Base-by-base conservation (phyloP, 306 rosid species). In the Boehmeria nivea region DNA sequence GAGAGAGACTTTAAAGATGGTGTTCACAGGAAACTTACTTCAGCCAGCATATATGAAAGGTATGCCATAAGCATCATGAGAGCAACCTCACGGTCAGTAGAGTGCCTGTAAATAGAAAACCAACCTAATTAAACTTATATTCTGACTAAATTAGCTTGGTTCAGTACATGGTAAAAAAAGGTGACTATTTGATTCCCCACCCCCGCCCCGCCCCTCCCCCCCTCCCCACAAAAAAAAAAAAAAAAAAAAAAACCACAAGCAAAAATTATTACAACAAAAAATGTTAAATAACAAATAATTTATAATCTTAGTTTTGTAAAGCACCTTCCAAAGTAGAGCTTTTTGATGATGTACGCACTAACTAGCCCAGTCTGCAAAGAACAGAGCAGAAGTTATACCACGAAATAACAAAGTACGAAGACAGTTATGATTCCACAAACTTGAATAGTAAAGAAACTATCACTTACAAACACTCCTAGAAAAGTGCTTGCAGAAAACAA, bases 11-110 rank as follows among this genome's bases (percentile, higher is more conserved):
- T 51, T 28, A 55, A 39, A 26, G 48, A 61, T 54, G 34, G 54
- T 6, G 36, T 1, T 31, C 36, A 31, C 2, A 40, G 8, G 45
- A 14, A 70, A 49, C 88, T 83, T 81, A 93, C 99, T 81, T 93
- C 99, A 22, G 99, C 96, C 59, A 93, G 67, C 76, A 93, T 93
- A 66, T 93, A 93, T 65, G 96, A 85, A 65, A 93, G 87, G 77
- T 93, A 93, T 34, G 99, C 94, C 99, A 88, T 93, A 63, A 93
- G 86, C 63, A 93, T 93, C 99, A 93, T 81, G 45, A 93, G 94
- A 68, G 99, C 94, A 58, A 93, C 95, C 68, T 93, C 99, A 3
- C 96, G 96, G 71, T 93, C 94, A 11, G 99, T 93, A 11, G 99
- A 93, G 77, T 93, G 99, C 86, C 99, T 87, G 83, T 51, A 45